Base-by-base conservation (phyloP, 2,329 filamentous ascomycete genomes). In the Tolypocladium tundrense region DNA sequence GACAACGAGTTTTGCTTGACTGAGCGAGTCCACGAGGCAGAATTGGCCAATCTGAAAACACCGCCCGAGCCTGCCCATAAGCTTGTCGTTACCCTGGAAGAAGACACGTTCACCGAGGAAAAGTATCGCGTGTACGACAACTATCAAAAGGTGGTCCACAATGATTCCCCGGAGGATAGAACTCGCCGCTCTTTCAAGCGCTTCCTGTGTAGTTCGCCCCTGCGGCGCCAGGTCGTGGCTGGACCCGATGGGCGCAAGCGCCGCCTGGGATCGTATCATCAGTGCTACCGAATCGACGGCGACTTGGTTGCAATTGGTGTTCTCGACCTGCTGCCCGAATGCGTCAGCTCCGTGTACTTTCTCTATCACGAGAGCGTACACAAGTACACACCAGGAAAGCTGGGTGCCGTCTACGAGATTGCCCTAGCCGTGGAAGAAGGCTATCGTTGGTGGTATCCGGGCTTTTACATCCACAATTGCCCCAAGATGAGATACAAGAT, bases 401-500 rank as follows among this genome's bases (percentile, higher is more conserved):
- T 93, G 6, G 86, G 87, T 41, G 90, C 89, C 1, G 69, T 93
- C 60, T 77, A 86, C 60, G 90, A 94, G 70, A 88, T 90, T 60
- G 77, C 84, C 0, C 70, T 94, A 35, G 87, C 89, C 0, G 73
- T 79, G 3, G 88, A 93, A 66, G 77, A 76, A 7, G 86, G 83
- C 0, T 91, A 92, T 65, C 74, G 80, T 50, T 91, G 84, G 77
- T 94, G 90, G 81, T 94, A 93, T 72, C 87, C 80, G 7, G 86
- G 90, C 7, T 93, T 85, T 70, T 94, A 93, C 66, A 93, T 94
- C 59, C 88, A 92, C 69, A 84, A 76, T 57, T 93, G 89, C 66
- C 78, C 82, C 56, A 94, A 94, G 75, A 93, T 94, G 90, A 79
- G 80, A 64, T 94, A 94, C 76, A 94, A 94, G 75, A 87, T 86